Percentiles rank a stretch among this genome's conserved stretches.
These are phyloP conservation scores for Sinapis alba DNA, from an alignment of 441 rosid genomes.

Conservation along the genomic window DNA sequence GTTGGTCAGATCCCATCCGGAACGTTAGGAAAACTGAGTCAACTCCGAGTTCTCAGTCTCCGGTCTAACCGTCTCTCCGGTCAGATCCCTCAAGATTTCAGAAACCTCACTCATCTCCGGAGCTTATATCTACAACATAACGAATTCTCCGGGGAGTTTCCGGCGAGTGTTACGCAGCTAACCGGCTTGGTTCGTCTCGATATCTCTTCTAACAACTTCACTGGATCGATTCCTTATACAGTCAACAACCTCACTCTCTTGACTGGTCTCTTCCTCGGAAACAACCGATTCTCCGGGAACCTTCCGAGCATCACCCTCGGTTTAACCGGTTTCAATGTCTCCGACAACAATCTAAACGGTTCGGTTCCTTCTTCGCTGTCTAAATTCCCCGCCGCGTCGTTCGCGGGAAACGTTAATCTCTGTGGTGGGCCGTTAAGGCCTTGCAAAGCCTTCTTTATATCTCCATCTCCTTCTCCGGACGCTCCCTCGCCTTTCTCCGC, in stretches of 20 bases:
- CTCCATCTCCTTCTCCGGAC: slow-evolving; percentile 78
- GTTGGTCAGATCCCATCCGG: slow-evolving; percentile 68
- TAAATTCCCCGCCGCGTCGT: no score
- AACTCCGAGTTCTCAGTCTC: slow-evolving; percentile 85
- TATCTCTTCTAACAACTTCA: slow-evolving; percentile 74
- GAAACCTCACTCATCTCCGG: slow-evolving; percentile 66
- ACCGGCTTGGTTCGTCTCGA: slow-evolving; percentile 69
- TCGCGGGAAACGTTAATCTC: no score
- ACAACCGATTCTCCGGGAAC: slow-evolving; percentile 61
- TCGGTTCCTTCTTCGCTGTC: slow-evolving; percentile 64
- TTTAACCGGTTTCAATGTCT: slow-evolving; percentile 59
- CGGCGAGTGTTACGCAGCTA: slow-evolving; percentile 51
- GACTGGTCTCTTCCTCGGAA: no score
- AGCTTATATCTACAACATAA: slow-evolving; percentile 70
- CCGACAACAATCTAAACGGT: slow-evolving; percentile 78
- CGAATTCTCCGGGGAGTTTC: slow-evolving; percentile 61
- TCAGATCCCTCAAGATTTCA: slow-evolving; percentile 77
- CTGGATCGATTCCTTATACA: slow-evolving; percentile 65
- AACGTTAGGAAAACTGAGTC: slow-evolving; percentile 65
- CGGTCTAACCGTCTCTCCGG: slow-evolving; percentile 81
- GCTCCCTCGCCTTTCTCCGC: slow-evolving; percentile 27
- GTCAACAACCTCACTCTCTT: slow-evolving; percentile 68
- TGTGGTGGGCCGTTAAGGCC: slow-evolving; percentile 76
- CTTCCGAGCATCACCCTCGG: slow-evolving; percentile 55
- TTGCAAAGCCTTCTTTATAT: slow-evolving; percentile 72